Evolutionary conservation across 441 rosid genomes (phyloP).

Genomic region (Biscutella laevigata): DNA sequence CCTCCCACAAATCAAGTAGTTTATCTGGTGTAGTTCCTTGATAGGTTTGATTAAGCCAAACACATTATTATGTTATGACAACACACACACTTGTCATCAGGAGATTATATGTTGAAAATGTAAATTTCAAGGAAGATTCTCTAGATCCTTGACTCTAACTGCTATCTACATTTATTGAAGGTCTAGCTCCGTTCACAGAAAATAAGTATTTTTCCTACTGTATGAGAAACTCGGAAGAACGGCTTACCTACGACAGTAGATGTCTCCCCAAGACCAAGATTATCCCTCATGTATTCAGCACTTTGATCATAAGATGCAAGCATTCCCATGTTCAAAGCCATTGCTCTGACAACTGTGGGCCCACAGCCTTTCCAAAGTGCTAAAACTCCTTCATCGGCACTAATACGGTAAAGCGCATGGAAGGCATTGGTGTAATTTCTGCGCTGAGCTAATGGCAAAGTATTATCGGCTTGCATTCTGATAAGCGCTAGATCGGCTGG

Average conservation of each 20-base stretch:
- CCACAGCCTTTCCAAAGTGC: constrained; percentile 99
- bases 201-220: background rate
- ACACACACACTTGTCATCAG: background rate
- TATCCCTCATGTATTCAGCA: constrained; percentile 79
- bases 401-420: constrained; percentile 80
- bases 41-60: background rate
- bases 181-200: background rate
- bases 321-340: constrained; percentile 99
- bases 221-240: background rate
- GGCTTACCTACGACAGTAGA: constrained; percentile 67
- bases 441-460: constrained; percentile 85
- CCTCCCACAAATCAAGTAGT: background rate
- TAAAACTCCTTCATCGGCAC: constrained; percentile 77
- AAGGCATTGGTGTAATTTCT: constrained; percentile 81
- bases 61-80: background rate
- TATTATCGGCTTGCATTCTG: constrained; percentile 98
- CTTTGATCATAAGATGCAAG: constrained; percentile 96
- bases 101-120: background rate
- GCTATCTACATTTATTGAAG: background rate
- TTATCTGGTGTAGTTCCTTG: background rate
- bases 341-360: constrained; percentile 90
- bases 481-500: constrained; percentile 97
- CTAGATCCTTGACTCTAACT: background rate
- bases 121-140: background rate
- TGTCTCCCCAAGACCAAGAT: constrained; percentile 59